phyloP scores from a whole-genome alignment of 495 filamentous ascomycete species.

The Aspergillus carlsbadensis region DNA sequence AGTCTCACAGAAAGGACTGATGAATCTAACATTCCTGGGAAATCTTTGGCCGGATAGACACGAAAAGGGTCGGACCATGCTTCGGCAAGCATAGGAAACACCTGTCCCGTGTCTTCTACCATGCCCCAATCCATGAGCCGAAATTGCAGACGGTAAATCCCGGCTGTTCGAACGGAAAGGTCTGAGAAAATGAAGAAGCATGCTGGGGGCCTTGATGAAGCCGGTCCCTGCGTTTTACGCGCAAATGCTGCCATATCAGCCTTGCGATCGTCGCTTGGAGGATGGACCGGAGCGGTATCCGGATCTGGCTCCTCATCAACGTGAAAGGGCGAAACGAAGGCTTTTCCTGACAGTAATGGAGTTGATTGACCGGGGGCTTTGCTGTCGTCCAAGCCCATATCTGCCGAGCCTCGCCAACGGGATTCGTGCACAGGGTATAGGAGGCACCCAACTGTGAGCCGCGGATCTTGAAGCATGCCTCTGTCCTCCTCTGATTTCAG shows the following conservation, averaged over 20 bases:
- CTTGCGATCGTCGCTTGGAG: conserved; percentile 37
- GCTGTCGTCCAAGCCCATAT: conserved; percentile 5
- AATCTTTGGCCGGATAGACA: conserved; percentile 95
- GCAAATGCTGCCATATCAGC: not conserved
- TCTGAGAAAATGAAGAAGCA: conserved; percentile 94
- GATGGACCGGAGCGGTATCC: conserved; percentile 61
- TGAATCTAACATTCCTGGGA: conserved; percentile 80
- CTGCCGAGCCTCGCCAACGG: not conserved
- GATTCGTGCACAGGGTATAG: conserved; percentile 47
- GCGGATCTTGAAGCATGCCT: conserved; percentile 67
- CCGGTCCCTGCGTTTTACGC: conserved; percentile 1
- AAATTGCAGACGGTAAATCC: conserved; percentile 79
- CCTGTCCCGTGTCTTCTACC: conserved; percentile 53
- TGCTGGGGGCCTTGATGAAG: conserved; percentile 48
- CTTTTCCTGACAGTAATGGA: conserved; percentile 40
- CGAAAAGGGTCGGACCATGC: conserved; percentile 77
- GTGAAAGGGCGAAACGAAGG: conserved; percentile 43
- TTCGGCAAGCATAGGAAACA: conserved; percentile 61
- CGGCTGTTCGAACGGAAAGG: conserved; percentile 85
- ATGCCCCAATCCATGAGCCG: conserved; percentile 70
- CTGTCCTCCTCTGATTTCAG: conserved; percentile 48
- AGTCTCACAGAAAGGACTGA: conserved; percentile 38
- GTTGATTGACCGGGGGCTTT: conserved; percentile 21
- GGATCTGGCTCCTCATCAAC: conserved; percentile 47
- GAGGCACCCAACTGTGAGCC: conserved; percentile 81